A percentile compares a stretch with the other conserved stretches of the same genome.
phyloP scores from a whole-genome alignment of 1,139 yeast genomes.

The Yamadazyma triangularis region DNA sequence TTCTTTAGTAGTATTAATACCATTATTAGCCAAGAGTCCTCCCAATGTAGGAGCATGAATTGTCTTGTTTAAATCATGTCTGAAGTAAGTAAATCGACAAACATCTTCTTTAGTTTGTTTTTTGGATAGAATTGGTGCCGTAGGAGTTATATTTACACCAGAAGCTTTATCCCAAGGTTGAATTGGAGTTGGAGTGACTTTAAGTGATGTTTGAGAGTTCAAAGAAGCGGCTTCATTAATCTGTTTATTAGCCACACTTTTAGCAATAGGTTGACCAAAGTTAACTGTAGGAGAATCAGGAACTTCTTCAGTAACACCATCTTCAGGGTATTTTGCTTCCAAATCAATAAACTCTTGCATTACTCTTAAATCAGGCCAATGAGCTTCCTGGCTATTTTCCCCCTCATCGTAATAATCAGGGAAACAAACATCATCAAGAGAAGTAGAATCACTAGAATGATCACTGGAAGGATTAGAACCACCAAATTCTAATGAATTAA shows the following conservation, averaged over 20 bases:
- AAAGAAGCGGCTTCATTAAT: constrained; percentile 60
- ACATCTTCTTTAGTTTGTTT: constrained; percentile 20
- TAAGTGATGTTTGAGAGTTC: constrained; percentile 33
- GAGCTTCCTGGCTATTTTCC: constrained; percentile 12
- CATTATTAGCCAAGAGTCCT: constrained; percentile 48
- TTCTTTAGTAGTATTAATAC: constrained; percentile 7
- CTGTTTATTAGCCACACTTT: constrained; percentile 27
- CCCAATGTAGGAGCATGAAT: constrained; percentile 87
- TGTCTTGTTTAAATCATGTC: constrained; percentile 85
- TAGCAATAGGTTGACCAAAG: constrained; percentile 19
- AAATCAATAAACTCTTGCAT: constrained; percentile 72
- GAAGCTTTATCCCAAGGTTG: constrained; percentile 67
- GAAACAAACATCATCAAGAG: constrained; percentile 85
- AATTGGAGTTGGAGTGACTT: constrained; percentile 69
- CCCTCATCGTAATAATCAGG: constrained; percentile 47
- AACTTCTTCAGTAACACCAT: too few relatives aligned
- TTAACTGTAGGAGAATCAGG: too few relatives aligned
- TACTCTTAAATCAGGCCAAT: constrained; percentile 81
- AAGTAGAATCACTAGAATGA: constrained; percentile 64
- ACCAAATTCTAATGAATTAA: constrained; percentile 40
- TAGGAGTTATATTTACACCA: constrained; percentile 9
- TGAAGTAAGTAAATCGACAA: constrained; percentile 80
- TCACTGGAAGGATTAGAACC: constrained; percentile 71
- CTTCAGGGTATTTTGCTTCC: constrained; percentile 38
- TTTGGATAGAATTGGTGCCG: constrained; percentile 27